Conservation (phyloP, 495 filamentous ascomycete species). For the Aspergillus haitiensis region DNA sequence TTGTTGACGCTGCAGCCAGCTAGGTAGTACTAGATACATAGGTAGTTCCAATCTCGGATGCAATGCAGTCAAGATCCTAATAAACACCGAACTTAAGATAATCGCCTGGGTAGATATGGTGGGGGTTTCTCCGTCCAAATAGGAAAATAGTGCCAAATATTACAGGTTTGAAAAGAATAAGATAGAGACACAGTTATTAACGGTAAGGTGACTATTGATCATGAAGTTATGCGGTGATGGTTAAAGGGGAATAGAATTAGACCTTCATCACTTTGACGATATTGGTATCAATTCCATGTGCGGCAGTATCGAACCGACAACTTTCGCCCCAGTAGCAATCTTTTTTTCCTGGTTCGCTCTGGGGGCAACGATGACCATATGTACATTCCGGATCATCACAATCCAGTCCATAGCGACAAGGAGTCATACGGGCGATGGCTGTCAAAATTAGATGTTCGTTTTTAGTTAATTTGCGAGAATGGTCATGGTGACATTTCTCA, state of each 20-base stretch:
- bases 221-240: conserved; percentile 3
- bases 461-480: conserved; percentile 66
- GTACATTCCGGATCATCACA: conserved; percentile 79
- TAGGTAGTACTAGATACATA: too few relatives aligned
- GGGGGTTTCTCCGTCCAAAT: too few relatives aligned
- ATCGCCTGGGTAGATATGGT: too few relatives aligned
- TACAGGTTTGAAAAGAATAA: background rate
- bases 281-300: conserved; percentile 54
- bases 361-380: conserved; percentile 70
- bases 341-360: conserved; percentile 49
- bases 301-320: conserved; percentile 51
- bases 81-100: too few relatives aligned
- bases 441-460: conserved; percentile 67
- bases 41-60: too few relatives aligned
- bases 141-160: conserved; percentile 5
- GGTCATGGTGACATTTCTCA: conserved; percentile 71
- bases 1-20: too few relatives aligned
- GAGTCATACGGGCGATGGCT: conserved; percentile 73
- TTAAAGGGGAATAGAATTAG: conserved; percentile 25
- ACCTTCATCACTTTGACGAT: conserved; percentile 56
- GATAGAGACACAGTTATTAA: background rate
- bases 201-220: background rate
- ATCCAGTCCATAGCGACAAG: conserved; percentile 69
- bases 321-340: conserved; percentile 53
- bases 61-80: too few relatives aligned